Percentiles rank a stretch among this genome's conserved stretches.
phyloP scores from a whole-genome alignment of 1,139 yeast genomes.

The Candida sanyaensis region DNA sequence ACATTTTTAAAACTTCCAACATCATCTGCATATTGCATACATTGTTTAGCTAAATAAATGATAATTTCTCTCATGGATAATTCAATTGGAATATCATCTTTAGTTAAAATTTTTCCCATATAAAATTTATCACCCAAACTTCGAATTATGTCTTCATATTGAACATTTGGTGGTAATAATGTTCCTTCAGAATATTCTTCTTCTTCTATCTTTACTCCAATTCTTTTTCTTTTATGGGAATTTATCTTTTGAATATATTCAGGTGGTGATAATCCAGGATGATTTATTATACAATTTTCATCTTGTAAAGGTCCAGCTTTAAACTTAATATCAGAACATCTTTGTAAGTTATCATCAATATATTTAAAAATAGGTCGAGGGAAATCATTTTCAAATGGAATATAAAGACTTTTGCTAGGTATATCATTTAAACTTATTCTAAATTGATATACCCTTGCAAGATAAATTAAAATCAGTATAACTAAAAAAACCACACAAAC shows the following conservation, averaged over 20 bases:
- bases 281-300: slow-evolving; percentile 44
- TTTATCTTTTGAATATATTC: slow-evolving; percentile 36
- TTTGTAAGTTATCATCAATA: slow-evolving; percentile 40
- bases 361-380: slow-evolving; percentile 48
- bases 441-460: slow-evolving; percentile 57
- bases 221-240: slow-evolving; percentile 2
- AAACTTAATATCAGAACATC: slow-evolving; percentile 47
- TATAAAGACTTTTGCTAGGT: slow-evolving; percentile 63
- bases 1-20: slow-evolving; percentile 11
- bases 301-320: slow-evolving; percentile 52
- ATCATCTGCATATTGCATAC: slow-evolving; percentile 3
- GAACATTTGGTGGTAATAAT: slow-evolving; percentile 56
- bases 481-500: slow-evolving; percentile 66
- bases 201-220: slow-evolving; percentile 22
- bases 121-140: slow-evolving; percentile 55
- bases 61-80: slow-evolving; percentile 52
- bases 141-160: slow-evolving; percentile 65
- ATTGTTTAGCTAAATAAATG: slow-evolving; percentile 20
- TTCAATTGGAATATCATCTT: slow-evolving; percentile 38
- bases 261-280: slow-evolving; percentile 64
- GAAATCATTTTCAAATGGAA: slow-evolving; percentile 69
- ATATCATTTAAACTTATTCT: slow-evolving; percentile 68
- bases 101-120: slow-evolving; percentile 40
- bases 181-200: slow-evolving; percentile 23
- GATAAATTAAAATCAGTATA: slow-evolving; percentile 47